phyloP scores from a whole-genome alignment of 106 monocot genomes.

The Amphibolis antarctica region DNA sequence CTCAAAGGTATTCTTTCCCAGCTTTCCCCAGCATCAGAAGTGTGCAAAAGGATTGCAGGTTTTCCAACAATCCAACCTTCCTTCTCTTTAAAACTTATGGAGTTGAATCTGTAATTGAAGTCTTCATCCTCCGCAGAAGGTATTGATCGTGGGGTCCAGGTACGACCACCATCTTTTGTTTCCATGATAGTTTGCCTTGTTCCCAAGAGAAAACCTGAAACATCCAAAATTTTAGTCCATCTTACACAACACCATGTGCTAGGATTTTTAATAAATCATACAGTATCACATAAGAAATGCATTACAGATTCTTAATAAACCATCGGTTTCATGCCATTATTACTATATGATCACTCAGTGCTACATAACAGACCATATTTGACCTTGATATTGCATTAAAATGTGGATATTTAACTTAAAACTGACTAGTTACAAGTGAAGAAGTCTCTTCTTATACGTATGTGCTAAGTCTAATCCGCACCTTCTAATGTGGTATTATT shows the following conservation, averaged over 20 bases:
- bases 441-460: too few species aligned
- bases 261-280: neutral
- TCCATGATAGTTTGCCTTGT: slow-evolving; percentile 95
- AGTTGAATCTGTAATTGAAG: slow-evolving; percentile 97
- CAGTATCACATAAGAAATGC: neutral
- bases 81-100: slow-evolving; percentile 81
- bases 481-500: too few species aligned
- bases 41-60: slow-evolving; percentile 82
- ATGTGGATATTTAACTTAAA: too few species aligned
- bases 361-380: neutral
- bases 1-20: slow-evolving; percentile 95
- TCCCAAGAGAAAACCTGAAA: slow-evolving; percentile 79
- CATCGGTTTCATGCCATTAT: too few species aligned
- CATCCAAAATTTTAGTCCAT: neutral
- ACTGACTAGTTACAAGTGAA: too few species aligned
- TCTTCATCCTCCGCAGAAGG: slow-evolving; percentile 96
- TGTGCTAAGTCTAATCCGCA: too few species aligned
- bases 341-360: too few species aligned
- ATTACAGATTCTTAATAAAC: too few species aligned
- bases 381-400: too few species aligned
- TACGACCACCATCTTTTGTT: slow-evolving; percentile 87
- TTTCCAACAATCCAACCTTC: slow-evolving; percentile 99
- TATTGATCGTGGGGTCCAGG: slow-evolving; percentile 77
- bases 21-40: slow-evolving; percentile 82
- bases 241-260: neutral